These are phyloP conservation scores for Helianthus annuus DNA, from an alignment of 129 eudicot species.

Conservation along the genomic window HanXRQr2.0-SUNRISE NC_035442.2:178665597-178666096, in stretches of 20 bases:
- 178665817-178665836: no score
- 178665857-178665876: not conserved
- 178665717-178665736: no score
- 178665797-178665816: no score
- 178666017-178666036: constrained; percentile 20
- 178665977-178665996: constrained; percentile 35
- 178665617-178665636: no score
- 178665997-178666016: constrained; percentile 31
- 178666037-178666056: constrained; percentile 17
- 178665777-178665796: not conserved
- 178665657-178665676: no score
- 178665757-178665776: not conserved
- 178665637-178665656: no score
- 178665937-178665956: constrained; percentile 15
- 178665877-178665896: constrained; percentile 26
- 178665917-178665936: constrained; percentile 29
- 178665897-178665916: constrained; percentile 20
- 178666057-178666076: constrained; percentile 6
- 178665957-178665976: constrained; percentile 21
- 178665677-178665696: not conserved
- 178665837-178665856: not conserved
- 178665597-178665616: no score
- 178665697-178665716: not conserved
- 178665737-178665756: no score
- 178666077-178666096: constrained; percentile 24